Percentiles rank a stretch among this genome's conserved stretches.
Evolutionary conservation across 768 basidiomycete species (phyloP).

Genomic region (Tricholoma matsutake): DNA sequence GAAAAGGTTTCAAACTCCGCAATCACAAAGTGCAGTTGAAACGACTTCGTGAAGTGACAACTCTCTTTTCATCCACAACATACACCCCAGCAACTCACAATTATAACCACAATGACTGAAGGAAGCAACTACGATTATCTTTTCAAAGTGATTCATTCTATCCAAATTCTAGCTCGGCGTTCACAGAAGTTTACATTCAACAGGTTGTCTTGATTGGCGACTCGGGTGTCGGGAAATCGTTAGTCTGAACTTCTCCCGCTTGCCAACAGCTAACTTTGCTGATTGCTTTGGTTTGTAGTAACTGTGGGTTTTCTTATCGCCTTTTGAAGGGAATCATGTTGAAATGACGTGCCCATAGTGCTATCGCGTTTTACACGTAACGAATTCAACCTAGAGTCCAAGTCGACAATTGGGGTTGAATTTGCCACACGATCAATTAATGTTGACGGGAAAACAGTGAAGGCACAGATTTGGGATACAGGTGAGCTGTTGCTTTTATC

Average conservation of each 20-base stretch:
- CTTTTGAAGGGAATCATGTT: background rate
- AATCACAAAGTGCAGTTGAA: background rate
- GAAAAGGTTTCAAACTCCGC: constrained; percentile 25
- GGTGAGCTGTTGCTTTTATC: constrained; percentile 46
- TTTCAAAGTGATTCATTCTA: constrained; percentile 74
- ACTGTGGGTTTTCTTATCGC: constrained; percentile 45
- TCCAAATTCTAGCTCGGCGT: background rate
- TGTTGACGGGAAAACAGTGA: constrained; percentile 96
- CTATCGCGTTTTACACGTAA: constrained; percentile 99
- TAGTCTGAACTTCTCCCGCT: constrained; percentile 32
- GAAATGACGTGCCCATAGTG: constrained; percentile 48
- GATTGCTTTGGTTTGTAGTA: constrained; percentile 40
- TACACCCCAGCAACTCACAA: constrained; percentile 13
- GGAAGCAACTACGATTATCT: constrained; percentile 97
- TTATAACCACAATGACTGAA: constrained; percentile 66
- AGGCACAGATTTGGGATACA: constrained; percentile 99
- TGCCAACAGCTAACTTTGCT: constrained; percentile 4
- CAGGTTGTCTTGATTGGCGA: constrained; percentile 99
- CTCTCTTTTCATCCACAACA: constrained; percentile 20
- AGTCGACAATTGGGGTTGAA: constrained; percentile 99
- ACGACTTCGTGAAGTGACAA: constrained; percentile 10
- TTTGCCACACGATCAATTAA: constrained; percentile 95
- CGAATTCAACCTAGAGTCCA: constrained; percentile 98
- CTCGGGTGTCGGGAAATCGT: constrained; percentile 99
- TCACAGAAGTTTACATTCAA: constrained; percentile 10